Base-by-base conservation (phyloP, 1,139 yeast species). In the Geotrichum europaeum region DNA sequence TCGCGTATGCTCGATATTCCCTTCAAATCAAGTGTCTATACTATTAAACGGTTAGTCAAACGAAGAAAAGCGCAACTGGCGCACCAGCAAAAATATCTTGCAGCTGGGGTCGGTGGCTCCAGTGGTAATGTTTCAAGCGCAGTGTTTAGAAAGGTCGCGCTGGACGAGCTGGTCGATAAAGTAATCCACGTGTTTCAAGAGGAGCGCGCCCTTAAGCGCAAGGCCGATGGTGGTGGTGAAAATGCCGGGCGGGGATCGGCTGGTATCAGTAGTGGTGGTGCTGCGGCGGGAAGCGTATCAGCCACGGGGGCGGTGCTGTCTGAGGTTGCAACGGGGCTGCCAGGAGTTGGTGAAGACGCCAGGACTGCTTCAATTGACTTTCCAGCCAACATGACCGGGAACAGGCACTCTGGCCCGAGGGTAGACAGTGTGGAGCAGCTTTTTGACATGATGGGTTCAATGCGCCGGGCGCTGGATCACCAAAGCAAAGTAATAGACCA, bases 1-100 rank as follows among this genome's bases (percentile, higher is more conserved):
- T 54, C 57, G 25, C 55, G 55, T 13, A 51, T 50, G 20, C 40
- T 58, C 7, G 36, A 49, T 18, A 15, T 54, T 49, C 60, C 60
- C 2, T 58, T 58, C 55, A 58, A 54, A 51, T 58, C 60, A 13
- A 58, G 60, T 40, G 57, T 58, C 13, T 54, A 54, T 53, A 58
- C 60, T 2, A 54, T 58, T 24, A 58, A 58, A 36, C 45, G 60
- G 20, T 49, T 58, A 18, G 60, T 58, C 13, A 58, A 54, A 20
- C 30, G 54, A n/a, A 25, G 57, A 7, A 49, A 52, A 10, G 20
- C 54, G 1, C 60, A 54, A 25, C 32, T 53, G 5, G 47, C 47
- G 47, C 47, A 40, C 20, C 47, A 40, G 47, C 47, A 40, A 40
- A 40, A 40, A 9, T 40, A 40, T n/a, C 22, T 40, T n/a, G 22